These are phyloP conservation scores for Sequoia sempervirens DNA, from an alignment of 75 land plant species.

Conservation along the genomic window DNA sequence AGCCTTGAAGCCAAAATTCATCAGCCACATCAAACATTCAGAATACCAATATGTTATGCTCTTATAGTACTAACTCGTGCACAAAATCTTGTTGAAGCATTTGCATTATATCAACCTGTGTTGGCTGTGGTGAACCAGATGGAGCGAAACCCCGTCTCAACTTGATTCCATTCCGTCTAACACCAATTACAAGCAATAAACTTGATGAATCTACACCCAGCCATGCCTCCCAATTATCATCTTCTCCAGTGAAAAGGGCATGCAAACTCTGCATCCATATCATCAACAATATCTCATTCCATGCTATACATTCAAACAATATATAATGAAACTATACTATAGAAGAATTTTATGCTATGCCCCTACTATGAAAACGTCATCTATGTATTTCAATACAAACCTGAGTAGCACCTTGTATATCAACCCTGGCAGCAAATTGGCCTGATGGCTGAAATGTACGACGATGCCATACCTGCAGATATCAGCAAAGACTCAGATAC, in stretches of 20 bases:
- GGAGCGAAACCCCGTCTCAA: conserved; percentile 36
- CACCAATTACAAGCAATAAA: too few species aligned
- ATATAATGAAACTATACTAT: not conserved
- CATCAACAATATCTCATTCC: not conserved
- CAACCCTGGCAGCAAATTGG: conserved; percentile 93
- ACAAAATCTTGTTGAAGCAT: not conserved
- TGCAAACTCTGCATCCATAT: conserved; percentile 68
- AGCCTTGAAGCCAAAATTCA: not conserved
- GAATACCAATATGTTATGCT: not conserved
- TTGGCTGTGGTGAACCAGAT: conserved; percentile 66
- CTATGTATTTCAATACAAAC: conserved; percentile 28
- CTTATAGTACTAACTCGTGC: not conserved
- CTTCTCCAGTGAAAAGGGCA: conserved; percentile 85
- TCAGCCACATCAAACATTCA: not conserved
- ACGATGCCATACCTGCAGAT: conserved; percentile 84
- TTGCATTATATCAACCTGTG: conserved; percentile 50
- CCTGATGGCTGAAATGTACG: conserved; percentile 96
- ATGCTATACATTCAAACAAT: not conserved
- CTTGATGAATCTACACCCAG: too few species aligned
- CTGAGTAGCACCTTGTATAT: conserved; percentile 71
- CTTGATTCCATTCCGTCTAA: too few species aligned
- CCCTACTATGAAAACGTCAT: not conserved
- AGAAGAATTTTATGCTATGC: not conserved
- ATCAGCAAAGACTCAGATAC: not conserved
- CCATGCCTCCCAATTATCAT: too few species aligned